Conservation (phyloP, 768 basidiomycete genomes). For the Cystobasidiopsis lactophilus region DNA sequence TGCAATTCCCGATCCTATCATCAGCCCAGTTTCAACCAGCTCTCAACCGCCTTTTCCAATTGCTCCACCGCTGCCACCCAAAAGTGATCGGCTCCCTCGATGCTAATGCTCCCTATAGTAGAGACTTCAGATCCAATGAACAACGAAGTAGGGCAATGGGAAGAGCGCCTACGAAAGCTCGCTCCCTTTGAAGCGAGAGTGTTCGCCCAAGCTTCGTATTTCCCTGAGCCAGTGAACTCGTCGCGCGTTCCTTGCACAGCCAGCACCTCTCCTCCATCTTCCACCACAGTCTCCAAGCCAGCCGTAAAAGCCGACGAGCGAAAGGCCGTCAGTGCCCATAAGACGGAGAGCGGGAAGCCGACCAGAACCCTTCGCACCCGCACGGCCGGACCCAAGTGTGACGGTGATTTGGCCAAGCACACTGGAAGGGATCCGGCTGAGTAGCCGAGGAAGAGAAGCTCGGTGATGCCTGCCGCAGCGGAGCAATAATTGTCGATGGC, state of each 20-base stretch:
- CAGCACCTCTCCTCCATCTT: neutral
- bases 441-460: constrained; percentile 10
- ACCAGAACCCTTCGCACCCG: constrained; percentile 12
- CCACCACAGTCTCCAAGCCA: neutral
- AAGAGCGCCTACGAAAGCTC: neutral
- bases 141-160: neutral
- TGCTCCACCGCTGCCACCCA: constrained; percentile 6
- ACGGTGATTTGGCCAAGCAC: constrained; percentile 2
- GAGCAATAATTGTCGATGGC: constrained; percentile 9
- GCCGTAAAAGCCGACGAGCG: neutral
- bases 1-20: neutral
- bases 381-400: neutral
- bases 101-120: neutral
- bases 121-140: neutral
- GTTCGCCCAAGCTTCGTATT: neutral
- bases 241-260: constrained; percentile 12
- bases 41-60: neutral
- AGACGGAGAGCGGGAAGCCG: constrained; percentile 18
- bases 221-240: constrained; percentile 10
- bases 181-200: neutral
- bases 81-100: constrained; percentile 18
- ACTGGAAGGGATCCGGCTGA: constrained; percentile 16
- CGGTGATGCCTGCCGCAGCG: neutral
- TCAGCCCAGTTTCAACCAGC: neutral
- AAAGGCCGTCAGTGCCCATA: constrained; percentile 16